These are phyloP conservation scores for Russula sp. DNA, from an alignment of 768 basidiomycete species.

Conservation along the genomic window DNA sequence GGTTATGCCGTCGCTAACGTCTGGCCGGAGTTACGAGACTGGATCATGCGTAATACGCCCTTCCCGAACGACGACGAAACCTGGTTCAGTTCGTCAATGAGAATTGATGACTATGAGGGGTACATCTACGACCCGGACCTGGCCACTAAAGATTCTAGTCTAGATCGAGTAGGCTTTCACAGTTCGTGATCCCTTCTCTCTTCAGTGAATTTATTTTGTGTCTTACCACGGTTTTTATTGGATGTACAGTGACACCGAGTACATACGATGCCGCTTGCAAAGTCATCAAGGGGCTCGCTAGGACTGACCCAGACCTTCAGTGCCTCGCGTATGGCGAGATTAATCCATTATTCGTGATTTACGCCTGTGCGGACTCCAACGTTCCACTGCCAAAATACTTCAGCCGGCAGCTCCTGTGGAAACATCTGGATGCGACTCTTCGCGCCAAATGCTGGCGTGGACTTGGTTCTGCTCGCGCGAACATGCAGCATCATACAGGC, in stretches of 20 bases:
- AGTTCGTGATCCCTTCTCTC: constrained; percentile 5
- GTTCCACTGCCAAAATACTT: constrained; percentile 2
- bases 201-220: not conserved
- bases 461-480: not conserved
- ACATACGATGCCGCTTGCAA: not conserved
- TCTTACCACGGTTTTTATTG: not conserved
- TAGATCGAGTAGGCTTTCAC: constrained; percentile 4
- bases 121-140: not conserved
- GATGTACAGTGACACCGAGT: constrained; percentile 3
- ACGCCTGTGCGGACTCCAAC: constrained; percentile 13
- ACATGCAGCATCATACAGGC: not conserved
- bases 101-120: not conserved
- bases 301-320: not conserved
- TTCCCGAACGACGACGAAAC: not conserved
- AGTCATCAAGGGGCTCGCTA: not conserved
- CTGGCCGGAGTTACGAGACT: constrained; percentile 3
- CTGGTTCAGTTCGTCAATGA: not conserved
- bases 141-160: not conserved
- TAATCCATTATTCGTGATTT: constrained; percentile 21
- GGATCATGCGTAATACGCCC: constrained; percentile 16
- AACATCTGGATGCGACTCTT: constrained; percentile 13
- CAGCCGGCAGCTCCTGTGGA: constrained; percentile 17
- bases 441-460: not conserved
- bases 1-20: not conserved
- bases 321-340: not conserved